A percentile compares a stretch with the other conserved stretches of the same genome.
Evolutionary conservation across 1,139 yeast species (phyloP).

Genomic region (Yamadazyma sp.): DNA sequence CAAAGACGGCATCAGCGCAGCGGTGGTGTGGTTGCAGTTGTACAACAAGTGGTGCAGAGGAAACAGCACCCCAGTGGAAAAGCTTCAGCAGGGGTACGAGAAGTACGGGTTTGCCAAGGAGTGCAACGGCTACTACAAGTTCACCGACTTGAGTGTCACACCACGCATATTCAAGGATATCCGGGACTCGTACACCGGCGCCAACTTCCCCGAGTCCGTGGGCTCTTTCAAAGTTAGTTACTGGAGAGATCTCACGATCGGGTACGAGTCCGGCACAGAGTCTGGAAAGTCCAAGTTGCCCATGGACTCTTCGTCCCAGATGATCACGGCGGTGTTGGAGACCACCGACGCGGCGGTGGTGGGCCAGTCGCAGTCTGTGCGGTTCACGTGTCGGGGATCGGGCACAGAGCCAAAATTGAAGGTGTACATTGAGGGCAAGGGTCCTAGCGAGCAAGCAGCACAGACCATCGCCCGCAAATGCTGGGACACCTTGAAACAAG

Average conservation of each 20-base stretch:
- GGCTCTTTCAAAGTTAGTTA: conserved; percentile 55
- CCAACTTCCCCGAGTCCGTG: conserved; percentile 39
- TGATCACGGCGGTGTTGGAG: conserved; percentile 67
- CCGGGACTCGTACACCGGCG: conserved; percentile 42
- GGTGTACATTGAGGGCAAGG: conserved; percentile 81
- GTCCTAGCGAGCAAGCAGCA: conserved; percentile 48
- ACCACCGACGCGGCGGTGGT: conserved; percentile 16
- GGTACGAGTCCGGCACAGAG: conserved; percentile 69
- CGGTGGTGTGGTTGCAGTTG: conserved; percentile 75
- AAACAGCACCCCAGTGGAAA: conserved; percentile 37
- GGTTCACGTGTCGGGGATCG: conserved; percentile 89
- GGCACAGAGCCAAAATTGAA: conserved; percentile 97
- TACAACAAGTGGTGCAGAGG: conserved; percentile 50
- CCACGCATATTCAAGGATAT: conserved; percentile 48
- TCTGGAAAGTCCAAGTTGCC: conserved; percentile 67
- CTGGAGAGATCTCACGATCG: conserved; percentile 85
- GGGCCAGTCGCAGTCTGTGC: conserved; percentile 31
- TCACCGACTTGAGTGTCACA: conserved; percentile 55
- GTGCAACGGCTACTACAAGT: conserved; percentile 80
- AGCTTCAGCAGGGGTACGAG: conserved; percentile 57
- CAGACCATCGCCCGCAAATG: conserved; percentile 53
- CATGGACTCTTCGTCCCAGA: conserved; percentile 69
- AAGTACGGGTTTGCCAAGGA: conserved; percentile 81
- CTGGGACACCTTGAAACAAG: conserved; percentile 59
- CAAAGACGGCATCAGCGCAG: conserved; percentile 90